Evolutionary conservation across 164 flowering plant species (phyloP).

Genomic region (Vitis amurensis): DNA sequence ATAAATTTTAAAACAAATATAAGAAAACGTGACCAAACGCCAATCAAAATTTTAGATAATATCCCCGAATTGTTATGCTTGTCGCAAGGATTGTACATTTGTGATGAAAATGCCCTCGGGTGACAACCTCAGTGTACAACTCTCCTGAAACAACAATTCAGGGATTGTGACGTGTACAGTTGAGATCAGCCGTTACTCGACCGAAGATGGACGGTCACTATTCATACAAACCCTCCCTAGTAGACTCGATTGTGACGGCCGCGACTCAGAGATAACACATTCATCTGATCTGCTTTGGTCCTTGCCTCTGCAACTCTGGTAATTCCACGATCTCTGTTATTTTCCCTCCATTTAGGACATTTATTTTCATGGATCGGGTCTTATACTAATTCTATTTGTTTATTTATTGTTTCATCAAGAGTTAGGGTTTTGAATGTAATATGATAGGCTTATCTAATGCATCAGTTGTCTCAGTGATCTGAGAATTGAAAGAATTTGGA

Average conservation of each 20-base stretch:
- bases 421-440: not conserved
- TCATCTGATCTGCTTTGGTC: no score
- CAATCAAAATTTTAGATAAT: no score
- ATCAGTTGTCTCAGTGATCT: not conserved
- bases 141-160: not conserved
- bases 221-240: not conserved
- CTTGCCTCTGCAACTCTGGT: not conserved
- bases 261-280: not conserved
- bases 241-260: slow-evolving; percentile 11
- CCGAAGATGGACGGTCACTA: slow-evolving; percentile 4
- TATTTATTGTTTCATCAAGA: not conserved
- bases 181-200: not conserved
- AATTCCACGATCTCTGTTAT: not conserved
- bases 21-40: no score
- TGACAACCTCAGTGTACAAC: no score
- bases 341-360: not conserved
- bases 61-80: no score
- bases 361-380: not conserved
- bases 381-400: not conserved
- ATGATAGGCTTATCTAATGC: not conserved
- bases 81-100: no score
- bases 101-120: no score
- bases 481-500: not conserved
- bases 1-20: no score
- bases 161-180: slow-evolving; percentile 10